These are phyloP conservation scores for Ogataea nakhonphanomensis DNA, from an alignment of 805 yeast species.

Conservation along the genomic window DNA sequence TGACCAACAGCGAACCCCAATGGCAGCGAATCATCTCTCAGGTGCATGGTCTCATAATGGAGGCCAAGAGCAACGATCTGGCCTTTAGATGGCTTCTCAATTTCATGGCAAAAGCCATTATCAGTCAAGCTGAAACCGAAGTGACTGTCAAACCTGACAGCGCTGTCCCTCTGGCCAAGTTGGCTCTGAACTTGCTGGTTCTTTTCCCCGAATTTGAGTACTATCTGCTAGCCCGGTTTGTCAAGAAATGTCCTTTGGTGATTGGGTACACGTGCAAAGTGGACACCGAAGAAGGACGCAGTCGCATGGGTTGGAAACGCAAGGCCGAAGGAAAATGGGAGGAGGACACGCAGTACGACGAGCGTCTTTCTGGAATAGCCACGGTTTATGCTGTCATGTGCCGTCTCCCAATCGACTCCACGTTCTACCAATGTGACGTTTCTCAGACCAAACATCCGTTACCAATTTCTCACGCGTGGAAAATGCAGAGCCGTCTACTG, in stretches of 20 bases:
- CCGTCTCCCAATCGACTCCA: constrained; percentile 37
- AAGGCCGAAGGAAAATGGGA: constrained; percentile 47
- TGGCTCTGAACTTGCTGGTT: constrained; percentile 53
- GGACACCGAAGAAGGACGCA: constrained; percentile 78
- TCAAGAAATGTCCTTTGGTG: constrained; percentile 85
- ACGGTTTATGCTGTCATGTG: constrained; percentile 78
- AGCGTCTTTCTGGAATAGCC: constrained; percentile 81
- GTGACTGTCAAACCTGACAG: constrained; percentile 74
- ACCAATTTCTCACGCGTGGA: constrained; percentile 63
- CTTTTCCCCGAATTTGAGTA: constrained; percentile 49
- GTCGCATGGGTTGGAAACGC: constrained; percentile 85
- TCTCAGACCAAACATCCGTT: constrained; percentile 44
- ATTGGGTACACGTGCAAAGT: constrained; percentile 77
- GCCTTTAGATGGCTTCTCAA: constrained; percentile 75
- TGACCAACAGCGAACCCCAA: constrained; percentile 69
- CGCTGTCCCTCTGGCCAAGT: constrained; percentile 73
- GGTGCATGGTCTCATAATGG: constrained; percentile 45
- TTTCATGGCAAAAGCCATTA: constrained; percentile 78
- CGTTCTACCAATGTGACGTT: constrained; percentile 23
- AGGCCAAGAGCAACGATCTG: constrained; percentile 45
- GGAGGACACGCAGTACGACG: constrained; percentile 69
- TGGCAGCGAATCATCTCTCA: constrained; percentile 49
- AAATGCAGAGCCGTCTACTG: constrained; percentile 63
- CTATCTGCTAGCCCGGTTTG: constrained; percentile 70
- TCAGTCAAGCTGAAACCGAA: constrained; percentile 91